Evolutionary conservation across 805 yeast species (phyloP).

Genomic region (Scheffersomyces coipomensis): DNA sequence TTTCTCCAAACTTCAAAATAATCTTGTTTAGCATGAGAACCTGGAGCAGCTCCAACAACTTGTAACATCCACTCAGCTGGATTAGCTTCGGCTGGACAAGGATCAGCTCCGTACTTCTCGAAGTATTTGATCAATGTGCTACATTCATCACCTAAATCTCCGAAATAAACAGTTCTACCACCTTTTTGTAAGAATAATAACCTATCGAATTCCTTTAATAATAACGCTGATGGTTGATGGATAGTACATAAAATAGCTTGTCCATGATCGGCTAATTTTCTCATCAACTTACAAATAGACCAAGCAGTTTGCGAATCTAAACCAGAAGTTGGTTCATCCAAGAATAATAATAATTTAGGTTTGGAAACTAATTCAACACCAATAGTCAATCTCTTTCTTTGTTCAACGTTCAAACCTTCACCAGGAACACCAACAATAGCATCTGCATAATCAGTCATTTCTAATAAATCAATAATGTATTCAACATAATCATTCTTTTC

Average conservation of each 20-base stretch:
- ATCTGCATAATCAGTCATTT: constrained; percentile 68
- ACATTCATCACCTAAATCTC: constrained; percentile 69
- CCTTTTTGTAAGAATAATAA: constrained; percentile 63
- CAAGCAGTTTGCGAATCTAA: constrained; percentile 37
- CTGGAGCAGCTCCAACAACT: constrained; percentile 78
- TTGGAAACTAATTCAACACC: constrained; percentile 39
- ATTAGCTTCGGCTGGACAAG: constrained; percentile 30
- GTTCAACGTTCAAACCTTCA: constrained; percentile 46
- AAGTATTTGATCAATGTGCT: constrained; percentile 56
- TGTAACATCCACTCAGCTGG: constrained; percentile 87
- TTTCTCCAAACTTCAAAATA: constrained; percentile 71
- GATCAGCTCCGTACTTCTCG: constrained; percentile 62
- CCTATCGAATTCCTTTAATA: constrained; percentile 73
- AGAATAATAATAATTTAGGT: constrained; percentile 30
- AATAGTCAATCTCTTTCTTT: constrained; percentile 32
- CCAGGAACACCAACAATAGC: constrained; percentile 77
- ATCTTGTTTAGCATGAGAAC: constrained; percentile 65
- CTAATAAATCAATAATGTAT: constrained; percentile 60
- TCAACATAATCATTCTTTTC: constrained; percentile 71
- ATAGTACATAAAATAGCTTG: constrained; percentile 50
- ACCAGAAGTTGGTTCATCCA: constrained; percentile 42
- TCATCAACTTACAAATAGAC: constrained; percentile 31
- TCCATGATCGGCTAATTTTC: constrained; percentile 32
- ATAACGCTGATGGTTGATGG: constrained; percentile 78
- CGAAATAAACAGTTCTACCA: constrained; percentile 76